Base-by-base conservation (phyloP, 2,329 filamentous ascomycete genomes). In the Microcyclospora pomicola region DNA sequence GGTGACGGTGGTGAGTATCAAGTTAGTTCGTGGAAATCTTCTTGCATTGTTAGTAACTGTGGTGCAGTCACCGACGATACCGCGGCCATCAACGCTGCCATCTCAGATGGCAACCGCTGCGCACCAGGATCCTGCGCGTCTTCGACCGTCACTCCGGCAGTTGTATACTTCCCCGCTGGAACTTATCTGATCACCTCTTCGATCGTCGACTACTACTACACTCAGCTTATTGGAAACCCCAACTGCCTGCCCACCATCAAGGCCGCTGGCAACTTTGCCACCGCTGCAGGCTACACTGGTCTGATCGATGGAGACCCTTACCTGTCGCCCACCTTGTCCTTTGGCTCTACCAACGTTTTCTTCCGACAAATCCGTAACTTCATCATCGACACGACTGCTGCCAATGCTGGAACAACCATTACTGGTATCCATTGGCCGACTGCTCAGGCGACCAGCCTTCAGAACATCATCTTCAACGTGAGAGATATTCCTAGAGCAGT, bases 311-410 rank as follows among this genome's bases (percentile, higher is more conserved):
- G 65, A 28, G 67, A 73, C 48, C 66, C 64, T 14, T 69, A 75
- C 48, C 54, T 68, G 50, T 51, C 45, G 5, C 56, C 56, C 9
- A 51, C 50, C 9, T 53, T 65, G 46, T 42, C 41, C 33, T 58
- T 50, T 49, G 51, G 50, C 9, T 60, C 72, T 2, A 73, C 73
- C 28, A 76, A 73, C 47, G 71, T 77, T 7, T 82, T 82, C 57
- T 77, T 67, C 50, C 66, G 76, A 33, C 72, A 76, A 45, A 68
- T 82, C 41, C 66, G 75, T 7, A 82, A 83, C 50, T 65, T 83
- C 34, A 62, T 76, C 39, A 63, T 82, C 31, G 30, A 31, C 14
- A 31, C 30, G 5, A 74, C 69, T 1, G 55, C 58, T 1, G 63
- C 75, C 0, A 62, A 67, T 15, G 54, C 67, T 13, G 43, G 41